Base-by-base conservation (phyloP, 306 rosid genomes). In the Pyrus communis region DNA sequence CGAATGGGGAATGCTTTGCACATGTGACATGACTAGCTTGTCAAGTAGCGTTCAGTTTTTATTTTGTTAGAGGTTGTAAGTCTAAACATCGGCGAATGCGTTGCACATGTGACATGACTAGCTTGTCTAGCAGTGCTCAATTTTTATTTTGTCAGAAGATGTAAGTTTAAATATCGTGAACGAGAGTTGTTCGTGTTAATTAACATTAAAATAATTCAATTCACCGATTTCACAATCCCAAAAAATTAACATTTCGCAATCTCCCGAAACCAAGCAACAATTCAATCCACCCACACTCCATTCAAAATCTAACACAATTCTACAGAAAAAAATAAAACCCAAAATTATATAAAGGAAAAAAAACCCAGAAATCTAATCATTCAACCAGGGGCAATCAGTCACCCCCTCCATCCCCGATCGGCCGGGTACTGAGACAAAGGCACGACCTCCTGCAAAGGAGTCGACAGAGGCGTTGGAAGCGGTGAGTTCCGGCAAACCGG, bases 401-500 rank as follows among this genome's bases (percentile, higher is more conserved):
- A 88, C 80, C 87, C 83, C 55, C 85, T 83, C 57, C 83, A 80
- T 18, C 96, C 81, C 65, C 97, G 84, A 83, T 89, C 97, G 23
- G 89, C 97, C 25, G 91, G 82, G 67, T 85, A 88, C 49, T 89
- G 96, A 5, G 97, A 65, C 17, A 95, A 89, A 27, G 97, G 97
- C 59, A 92, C 97, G 17, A 95, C 96, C 81, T 95, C 97, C 75
- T 89, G 96, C 78, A 95, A 69, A 57, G 98, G 97, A 23, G 97
- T 94, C 0, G 97, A 88, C 0, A 91, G 38, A 23, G 98, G 98
- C 15, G 97, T 95, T 0, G 98, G 97, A 21, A 95, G 77, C 1
- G 97, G 98, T 0, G 98, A 95, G 85, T 95, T 95, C 28, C 97
- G 89, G 79, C 98, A 95, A 51, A 95, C 97, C 0, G 98, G 98